Percentiles rank a stretch among this genome's conserved stretches.
These are phyloP conservation scores for Exophiala spinifera DNA, from an alignment of 2,329 filamentous ascomycete species.

Conservation along the genomic window DNA sequence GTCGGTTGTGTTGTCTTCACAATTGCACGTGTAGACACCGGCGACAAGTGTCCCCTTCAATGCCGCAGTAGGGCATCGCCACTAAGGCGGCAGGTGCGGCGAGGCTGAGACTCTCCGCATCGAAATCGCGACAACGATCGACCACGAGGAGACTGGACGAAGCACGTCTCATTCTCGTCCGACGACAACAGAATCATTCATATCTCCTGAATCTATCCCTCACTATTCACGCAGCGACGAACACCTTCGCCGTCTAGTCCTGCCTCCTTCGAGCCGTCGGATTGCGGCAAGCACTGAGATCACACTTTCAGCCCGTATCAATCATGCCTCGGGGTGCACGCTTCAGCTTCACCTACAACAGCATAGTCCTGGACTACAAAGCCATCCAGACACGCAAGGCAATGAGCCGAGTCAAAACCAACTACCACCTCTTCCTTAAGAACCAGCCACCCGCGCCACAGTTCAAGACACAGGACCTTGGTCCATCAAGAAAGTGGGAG, in stretches of 20 bases:
- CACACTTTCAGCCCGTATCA: neutral
- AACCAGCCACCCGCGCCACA: conserved; percentile 27
- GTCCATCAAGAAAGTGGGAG: conserved; percentile 18
- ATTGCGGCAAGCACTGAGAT: no score
- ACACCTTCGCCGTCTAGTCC: no score
- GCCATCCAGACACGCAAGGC: conserved; percentile 25
- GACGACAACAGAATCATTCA: no score
- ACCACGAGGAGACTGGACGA: neutral
- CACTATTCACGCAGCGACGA: no score
- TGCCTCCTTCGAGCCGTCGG: no score
- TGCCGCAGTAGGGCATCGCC: neutral
- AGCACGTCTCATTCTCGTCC: no score
- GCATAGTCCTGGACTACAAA: conserved; percentile 27
- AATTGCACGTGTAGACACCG: neutral
- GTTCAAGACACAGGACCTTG: conserved; percentile 16
- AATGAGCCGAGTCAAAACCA: conserved; percentile 24
- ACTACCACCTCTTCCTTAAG: conserved; percentile 29
- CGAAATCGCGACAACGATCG: neutral
- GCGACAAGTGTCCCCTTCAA: neutral
- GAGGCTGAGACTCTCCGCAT: conserved; percentile 10
- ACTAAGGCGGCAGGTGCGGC: conserved; percentile 19
- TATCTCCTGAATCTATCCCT: neutral
- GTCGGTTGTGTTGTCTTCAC: no score
- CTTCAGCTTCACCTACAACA: conserved; percentile 27
- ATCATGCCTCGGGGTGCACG: conserved; percentile 10